Percentiles rank a stretch among this genome's conserved stretches.
phyloP scores from a whole-genome alignment of 768 basidiomycete species.

The Naematelia encephala region DNA sequence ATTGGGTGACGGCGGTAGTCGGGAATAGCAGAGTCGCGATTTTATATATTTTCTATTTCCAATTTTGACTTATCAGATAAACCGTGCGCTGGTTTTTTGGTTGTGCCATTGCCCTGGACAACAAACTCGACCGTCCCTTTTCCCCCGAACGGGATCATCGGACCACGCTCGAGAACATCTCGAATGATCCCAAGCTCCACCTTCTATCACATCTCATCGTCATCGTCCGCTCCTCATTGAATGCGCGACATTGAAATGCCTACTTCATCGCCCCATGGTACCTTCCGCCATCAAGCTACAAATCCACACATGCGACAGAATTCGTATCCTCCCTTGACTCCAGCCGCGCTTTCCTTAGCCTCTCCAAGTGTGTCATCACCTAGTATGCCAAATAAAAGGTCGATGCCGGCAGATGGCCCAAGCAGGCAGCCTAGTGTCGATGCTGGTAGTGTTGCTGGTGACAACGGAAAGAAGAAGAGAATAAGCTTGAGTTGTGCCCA shows the following conservation, averaged over 20 bases:
- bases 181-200: neutral
- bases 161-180: neutral
- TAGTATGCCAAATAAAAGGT: neutral
- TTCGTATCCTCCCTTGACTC: neutral
- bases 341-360: neutral
- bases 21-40: neutral
- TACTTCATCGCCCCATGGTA: neutral
- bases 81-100: no score
- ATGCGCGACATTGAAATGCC: neutral
- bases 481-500: conserved; percentile 46
- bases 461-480: conserved; percentile 39
- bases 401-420: neutral
- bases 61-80: neutral
- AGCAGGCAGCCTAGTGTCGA: conserved; percentile 8
- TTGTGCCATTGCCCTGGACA: no score
- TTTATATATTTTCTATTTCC: neutral
- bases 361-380: neutral
- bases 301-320: neutral
- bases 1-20: neutral
- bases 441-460: conserved; percentile 1
- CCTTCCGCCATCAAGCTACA: neutral
- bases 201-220: neutral
- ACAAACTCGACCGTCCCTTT: neutral
- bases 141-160: neutral
- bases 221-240: neutral